Conservation (phyloP, 2,329 filamentous ascomycete genomes). For the Xylaria digitata region DNA sequence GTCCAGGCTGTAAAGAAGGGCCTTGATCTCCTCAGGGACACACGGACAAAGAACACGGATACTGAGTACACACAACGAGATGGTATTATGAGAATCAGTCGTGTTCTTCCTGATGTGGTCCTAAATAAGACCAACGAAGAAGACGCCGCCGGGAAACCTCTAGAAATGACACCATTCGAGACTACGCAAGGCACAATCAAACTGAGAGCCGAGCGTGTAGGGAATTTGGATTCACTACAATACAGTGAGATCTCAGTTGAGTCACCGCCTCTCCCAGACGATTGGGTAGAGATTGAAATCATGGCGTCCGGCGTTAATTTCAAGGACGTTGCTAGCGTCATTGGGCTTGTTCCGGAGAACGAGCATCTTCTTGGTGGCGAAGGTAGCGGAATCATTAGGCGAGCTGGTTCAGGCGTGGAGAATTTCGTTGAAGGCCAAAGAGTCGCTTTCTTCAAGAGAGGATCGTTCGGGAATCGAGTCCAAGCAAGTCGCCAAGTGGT, state of each 20-base stretch:
- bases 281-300: slow-evolving; percentile 26
- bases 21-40: background rate
- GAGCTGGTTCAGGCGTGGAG: background rate
- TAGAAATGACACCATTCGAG: background rate
- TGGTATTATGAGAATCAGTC: background rate
- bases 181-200: background rate
- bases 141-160: background rate
- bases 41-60: background rate
- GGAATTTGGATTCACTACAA: slow-evolving; percentile 13
- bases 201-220: slow-evolving; percentile 14
- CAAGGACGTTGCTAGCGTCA: slow-evolving; percentile 21
- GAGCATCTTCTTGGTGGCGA: slow-evolving; percentile 22
- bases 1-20: background rate
- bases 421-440: background rate
- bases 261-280: background rate
- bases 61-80: slow-evolving; percentile 11
- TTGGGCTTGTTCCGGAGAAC: slow-evolving; percentile 22
- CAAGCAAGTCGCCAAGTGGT: background rate
- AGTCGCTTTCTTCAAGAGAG: slow-evolving; percentile 14
- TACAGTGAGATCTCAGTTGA: slow-evolving; percentile 7
- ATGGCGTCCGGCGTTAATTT: slow-evolving; percentile 29
- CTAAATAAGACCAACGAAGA: background rate
- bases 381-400: slow-evolving; percentile 16
- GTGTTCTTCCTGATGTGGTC: slow-evolving; percentile 10
- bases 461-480: slow-evolving; percentile 12